Evolutionary conservation across 2,329 filamentous ascomycete species (phyloP), one percentile per base, ranked within the genome.

Genomic region (Parafenestella ontariensis): DNA sequence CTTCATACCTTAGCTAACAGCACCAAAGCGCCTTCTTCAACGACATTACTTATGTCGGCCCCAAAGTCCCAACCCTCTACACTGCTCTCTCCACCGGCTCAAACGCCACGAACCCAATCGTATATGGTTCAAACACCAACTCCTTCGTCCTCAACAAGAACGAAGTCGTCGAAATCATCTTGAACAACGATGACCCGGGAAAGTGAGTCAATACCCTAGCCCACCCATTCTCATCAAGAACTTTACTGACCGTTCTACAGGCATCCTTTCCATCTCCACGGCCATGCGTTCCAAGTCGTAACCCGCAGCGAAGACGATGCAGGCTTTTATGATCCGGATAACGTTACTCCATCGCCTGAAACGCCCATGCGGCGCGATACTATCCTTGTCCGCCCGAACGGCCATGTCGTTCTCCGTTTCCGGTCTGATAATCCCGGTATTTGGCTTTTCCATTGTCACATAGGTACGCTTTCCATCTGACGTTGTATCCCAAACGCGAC

Each of bases 61-160:
- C 90, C 44, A 90, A 91, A 71, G 91, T 96, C 0, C 92, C 92
- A 0, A 87, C 89, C 0, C 81, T 96, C 0, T 96, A 92, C 79
- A 91, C 89, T 0, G 90, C 83, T 1, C 80, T 96, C 3, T 86
- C 85, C 3, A 84, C 85, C 31, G 78, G 80, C n/a, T 74, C 77
- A 6, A 82, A 82, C 54, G 74, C 75, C 2, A 76, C 75, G 3
- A 76, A 81, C 51, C 69, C 74, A 13, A 56, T 61, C 13, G 74
- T 79, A 21, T 81, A 83, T 54, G 85, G 85, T 20, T 74, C 79
- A 11, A 83, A 86, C 68, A 80, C 80, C 3, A 79, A 80, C 37
- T 77, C 82, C 1, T 83, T 91, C 63, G 81, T 96, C 3, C 82
- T 96, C 11, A 79, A 87, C 24, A 84, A 88, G 58, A 84, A 83